Percentiles rank a stretch among this genome's conserved stretches.
Evolutionary conservation across 768 basidiomycete genomes (phyloP).

Genomic region (Tremella fuciformis): DNA sequence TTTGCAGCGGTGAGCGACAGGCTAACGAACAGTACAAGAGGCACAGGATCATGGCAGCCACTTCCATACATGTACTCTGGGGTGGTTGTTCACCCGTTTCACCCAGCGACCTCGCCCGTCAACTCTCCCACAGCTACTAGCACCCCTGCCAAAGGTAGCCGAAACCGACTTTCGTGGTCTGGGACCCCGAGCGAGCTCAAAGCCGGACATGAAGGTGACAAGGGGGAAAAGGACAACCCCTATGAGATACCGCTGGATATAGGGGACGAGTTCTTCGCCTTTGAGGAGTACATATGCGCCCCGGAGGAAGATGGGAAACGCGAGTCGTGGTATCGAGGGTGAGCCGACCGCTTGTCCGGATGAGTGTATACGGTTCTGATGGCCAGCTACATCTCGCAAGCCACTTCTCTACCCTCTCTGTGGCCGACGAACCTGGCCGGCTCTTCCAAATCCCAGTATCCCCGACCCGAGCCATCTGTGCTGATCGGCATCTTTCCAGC

Average conservation of each 20-base stretch:
- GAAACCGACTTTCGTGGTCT: constrained; percentile 35
- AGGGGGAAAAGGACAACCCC: constrained; percentile 25
- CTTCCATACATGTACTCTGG: constrained; percentile 79
- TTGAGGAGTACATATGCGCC: constrained; percentile 77
- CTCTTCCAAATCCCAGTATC: constrained; percentile 10
- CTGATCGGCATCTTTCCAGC: constrained; percentile 93
- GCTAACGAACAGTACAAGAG: neutral
- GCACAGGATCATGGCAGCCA: constrained; percentile 58
- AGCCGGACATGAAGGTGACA: constrained; percentile 9
- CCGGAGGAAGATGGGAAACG: constrained; percentile 62
- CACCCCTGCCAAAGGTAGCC: constrained; percentile 15
- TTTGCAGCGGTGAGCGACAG: neutral
- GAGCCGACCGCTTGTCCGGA: constrained; percentile 50
- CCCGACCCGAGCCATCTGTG: constrained; percentile 56
- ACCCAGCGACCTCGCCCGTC: constrained; percentile 51
- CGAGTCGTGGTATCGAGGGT: constrained; percentile 93
- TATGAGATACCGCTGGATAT: constrained; percentile 66
- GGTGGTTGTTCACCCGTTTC: constrained; percentile 79
- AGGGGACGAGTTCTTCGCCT: constrained; percentile 95
- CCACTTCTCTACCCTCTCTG: constrained; percentile 13
- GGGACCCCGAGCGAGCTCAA: constrained; percentile 11
- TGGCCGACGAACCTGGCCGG: neutral
- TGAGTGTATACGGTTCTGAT: constrained; percentile 1
- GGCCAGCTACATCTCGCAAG: constrained; percentile 69
- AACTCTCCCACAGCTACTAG: constrained; percentile 54